Base-by-base conservation (phyloP, 331 rosid species). In the Arachis monticola region DNA sequence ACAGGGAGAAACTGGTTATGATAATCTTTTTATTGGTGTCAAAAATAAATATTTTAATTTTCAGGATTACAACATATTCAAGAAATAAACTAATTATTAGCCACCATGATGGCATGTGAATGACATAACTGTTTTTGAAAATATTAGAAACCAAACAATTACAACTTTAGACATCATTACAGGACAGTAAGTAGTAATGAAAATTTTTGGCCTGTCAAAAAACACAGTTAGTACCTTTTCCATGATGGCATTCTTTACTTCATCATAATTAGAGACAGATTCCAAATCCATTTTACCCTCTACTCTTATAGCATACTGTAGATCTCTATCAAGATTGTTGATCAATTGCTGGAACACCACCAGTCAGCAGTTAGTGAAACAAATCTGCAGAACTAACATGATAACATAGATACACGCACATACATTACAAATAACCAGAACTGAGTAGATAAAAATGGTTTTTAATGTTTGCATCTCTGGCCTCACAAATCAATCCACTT, bases 261-360 rank as follows among this genome's bases (percentile, higher is more conserved):
- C 97, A 67, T 88, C 90, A 79, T 94, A 94, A 80, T 94, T 94
- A 65, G 92, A 81, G 74, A 94, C 93, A 35, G 74, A 81, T 51
- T 92, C 92, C 85, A 92, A 69, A 73, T 90, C 97, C 93, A 92
- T 88, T 86, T 89, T 88, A 61, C 99, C 99, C 88, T 92, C 99
- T 73, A 92, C 99, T 82, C 80, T 83, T 78, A 94, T 83, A 77
- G 99, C 97, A 87, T 94, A 94, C 69, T 88, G 93, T 77, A 94
- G 90, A 86, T 94, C 99, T 75, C 99, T 90, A 81, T 94, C 97
- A 79, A 94, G 91, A 80, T 90, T 94, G 85, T 76, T 61, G 66
- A 94, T 92, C 83, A 94, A 68, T 88, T 84, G 90, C 99, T 94
- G 96, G 51, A 85, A 83, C 77, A 44, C 79, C 56, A 73, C 64